Percentiles rank a stretch among this genome's conserved stretches.
phyloP scores from a whole-genome alignment of 352 stramenopile genomes.

The Phytopythium vexans region DNA sequence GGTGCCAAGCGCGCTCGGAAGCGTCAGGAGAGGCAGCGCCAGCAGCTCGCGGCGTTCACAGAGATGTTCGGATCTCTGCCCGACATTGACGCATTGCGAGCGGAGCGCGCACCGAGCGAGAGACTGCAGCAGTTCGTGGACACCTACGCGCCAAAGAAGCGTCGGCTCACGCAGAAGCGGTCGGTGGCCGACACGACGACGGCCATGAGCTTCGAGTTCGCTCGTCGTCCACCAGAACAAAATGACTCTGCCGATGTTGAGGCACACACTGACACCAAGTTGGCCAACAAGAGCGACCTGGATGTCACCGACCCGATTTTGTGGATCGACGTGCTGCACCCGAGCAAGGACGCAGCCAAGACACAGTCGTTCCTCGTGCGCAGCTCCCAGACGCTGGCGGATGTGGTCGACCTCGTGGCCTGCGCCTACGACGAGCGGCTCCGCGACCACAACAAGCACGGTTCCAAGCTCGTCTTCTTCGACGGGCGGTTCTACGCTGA shows the following conservation, averaged over 20 bases:
- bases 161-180: slow-evolving; percentile 45
- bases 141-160: slow-evolving; percentile 52
- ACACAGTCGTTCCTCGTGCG: slow-evolving; percentile 76
- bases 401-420: slow-evolving; percentile 59
- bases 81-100: slow-evolving; percentile 34
- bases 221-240: slow-evolving; percentile 16
- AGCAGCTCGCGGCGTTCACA: slow-evolving; percentile 23
- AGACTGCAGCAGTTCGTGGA: slow-evolving; percentile 46
- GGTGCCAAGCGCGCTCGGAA: slow-evolving; percentile 13
- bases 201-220: slow-evolving; percentile 63
- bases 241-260: background rate
- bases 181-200: slow-evolving; percentile 54
- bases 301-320: slow-evolving; percentile 46
- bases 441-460: slow-evolving; percentile 19
- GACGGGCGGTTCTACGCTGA: slow-evolving; percentile 60
- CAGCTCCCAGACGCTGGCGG: slow-evolving; percentile 43
- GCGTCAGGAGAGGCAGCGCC: slow-evolving; percentile 18
- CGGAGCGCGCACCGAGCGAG: slow-evolving; percentile 37
- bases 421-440: slow-evolving; percentile 68
- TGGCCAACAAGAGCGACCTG: background rate
- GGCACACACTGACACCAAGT: background rate
- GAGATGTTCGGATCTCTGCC: slow-evolving; percentile 35
- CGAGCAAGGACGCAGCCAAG: slow-evolving; percentile 54
- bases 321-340: slow-evolving; percentile 73
- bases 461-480: slow-evolving; percentile 65